Conservation (phyloP, 129 eudicot species). For the Chrysanthemum seticuspe region DNA sequence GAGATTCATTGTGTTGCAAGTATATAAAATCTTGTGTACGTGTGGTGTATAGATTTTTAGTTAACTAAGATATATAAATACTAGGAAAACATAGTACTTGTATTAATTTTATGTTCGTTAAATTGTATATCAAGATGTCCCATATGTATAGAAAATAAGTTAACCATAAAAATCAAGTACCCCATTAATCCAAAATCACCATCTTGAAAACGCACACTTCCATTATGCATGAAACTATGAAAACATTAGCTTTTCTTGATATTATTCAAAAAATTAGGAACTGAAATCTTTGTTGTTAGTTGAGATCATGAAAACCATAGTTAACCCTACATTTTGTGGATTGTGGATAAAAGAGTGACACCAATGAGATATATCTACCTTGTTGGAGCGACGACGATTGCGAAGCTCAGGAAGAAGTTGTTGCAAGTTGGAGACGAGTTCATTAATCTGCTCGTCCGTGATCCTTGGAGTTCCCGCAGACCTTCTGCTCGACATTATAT, state of each 20-base stretch:
- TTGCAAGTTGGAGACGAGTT: slow-evolving; percentile 77
- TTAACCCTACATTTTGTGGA: neutral
- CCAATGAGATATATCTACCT: slow-evolving; percentile 37
- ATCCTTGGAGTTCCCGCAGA: slow-evolving; percentile 54
- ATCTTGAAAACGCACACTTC: too few relatives aligned
- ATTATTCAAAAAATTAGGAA: too few relatives aligned
- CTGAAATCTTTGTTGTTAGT: neutral
- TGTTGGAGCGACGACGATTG: slow-evolving; percentile 72
- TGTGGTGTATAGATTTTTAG: neutral
- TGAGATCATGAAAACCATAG: slow-evolving; percentile 5
- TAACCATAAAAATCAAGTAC: too few relatives aligned
- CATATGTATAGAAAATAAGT: too few relatives aligned
- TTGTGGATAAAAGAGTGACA: neutral
- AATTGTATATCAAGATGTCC: too few relatives aligned
- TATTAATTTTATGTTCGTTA: too few relatives aligned
- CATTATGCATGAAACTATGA: too few relatives aligned
- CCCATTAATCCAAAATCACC: too few relatives aligned
- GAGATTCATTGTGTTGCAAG: neutral
- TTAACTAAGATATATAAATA: too few relatives aligned
- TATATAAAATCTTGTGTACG: neutral
- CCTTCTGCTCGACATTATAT: slow-evolving; percentile 73
- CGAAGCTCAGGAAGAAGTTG: slow-evolving; percentile 89
- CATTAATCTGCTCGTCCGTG: slow-evolving; percentile 74
- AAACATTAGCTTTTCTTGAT: too few relatives aligned
- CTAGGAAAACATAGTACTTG: too few relatives aligned